These are phyloP conservation scores for Microbotryum saponariae DNA, from an alignment of 1,284 basidiomycete genomes.

Conservation along the genomic window DNA sequence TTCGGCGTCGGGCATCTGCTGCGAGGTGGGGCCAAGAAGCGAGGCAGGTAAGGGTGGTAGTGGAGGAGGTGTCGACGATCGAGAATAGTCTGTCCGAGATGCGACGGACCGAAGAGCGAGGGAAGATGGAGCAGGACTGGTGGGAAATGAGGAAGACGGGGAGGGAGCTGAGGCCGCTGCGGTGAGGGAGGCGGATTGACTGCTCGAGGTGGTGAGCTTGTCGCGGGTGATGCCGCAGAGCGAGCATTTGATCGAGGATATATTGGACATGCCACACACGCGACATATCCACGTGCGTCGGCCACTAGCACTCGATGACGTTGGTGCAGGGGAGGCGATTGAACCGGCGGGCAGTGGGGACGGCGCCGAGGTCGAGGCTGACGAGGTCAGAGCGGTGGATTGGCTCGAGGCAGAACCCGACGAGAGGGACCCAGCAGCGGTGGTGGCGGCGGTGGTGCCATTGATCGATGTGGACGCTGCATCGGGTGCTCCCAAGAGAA, in stretches of 20 bases:
- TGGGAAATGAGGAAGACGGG: conserved; percentile 7
- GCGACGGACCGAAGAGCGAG: conserved; percentile 10
- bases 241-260: conserved; percentile 52
- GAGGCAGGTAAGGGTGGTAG: not conserved
- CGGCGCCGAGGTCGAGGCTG: not conserved
- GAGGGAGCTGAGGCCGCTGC: conserved; percentile 33
- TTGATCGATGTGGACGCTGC: not conserved
- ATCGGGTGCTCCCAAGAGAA: conserved; percentile 49
- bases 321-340: not conserved
- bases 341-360: not conserved
- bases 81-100: not conserved
- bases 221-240: conserved; percentile 54
- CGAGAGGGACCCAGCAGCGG: not conserved
- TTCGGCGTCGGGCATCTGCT: not conserved
- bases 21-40: not conserved
- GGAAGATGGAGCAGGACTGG: conserved; percentile 1
- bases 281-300: conserved; percentile 64
- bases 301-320: conserved; percentile 34
- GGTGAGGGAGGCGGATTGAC: conserved; percentile 6
- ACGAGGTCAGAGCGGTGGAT: not conserved
- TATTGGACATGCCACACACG: conserved; percentile 76
- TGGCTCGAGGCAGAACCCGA: not conserved
- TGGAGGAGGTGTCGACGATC: not conserved
- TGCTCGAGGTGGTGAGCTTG: not conserved
- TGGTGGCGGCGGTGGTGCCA: conserved; percentile 9